These are phyloP conservation scores for Viola pubescens DNA, from an alignment of 441 rosid species.

Conservation along the genomic window DNA sequence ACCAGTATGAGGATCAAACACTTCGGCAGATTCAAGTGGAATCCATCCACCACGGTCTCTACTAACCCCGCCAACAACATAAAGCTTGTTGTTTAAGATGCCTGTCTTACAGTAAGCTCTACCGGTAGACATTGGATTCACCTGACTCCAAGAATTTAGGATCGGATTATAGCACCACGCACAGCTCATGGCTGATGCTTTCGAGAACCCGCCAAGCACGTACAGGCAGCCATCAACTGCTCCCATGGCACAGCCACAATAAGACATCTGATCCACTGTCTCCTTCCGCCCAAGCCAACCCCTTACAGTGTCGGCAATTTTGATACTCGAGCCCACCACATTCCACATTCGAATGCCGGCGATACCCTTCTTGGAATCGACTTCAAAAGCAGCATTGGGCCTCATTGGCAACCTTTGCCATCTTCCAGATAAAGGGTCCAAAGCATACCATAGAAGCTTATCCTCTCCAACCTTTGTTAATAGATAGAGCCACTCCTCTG, in stretches of 20 bases:
- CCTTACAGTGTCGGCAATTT: conserved; percentile 52
- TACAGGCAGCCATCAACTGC: conserved; percentile 71
- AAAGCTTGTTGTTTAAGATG: conserved; percentile 59
- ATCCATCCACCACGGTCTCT: conserved; percentile 50
- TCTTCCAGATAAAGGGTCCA: conserved; percentile 64
- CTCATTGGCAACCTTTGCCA: conserved; percentile 83
- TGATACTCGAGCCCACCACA: conserved; percentile 39
- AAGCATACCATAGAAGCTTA: conserved; percentile 64
- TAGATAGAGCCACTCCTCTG: conserved; percentile 87
- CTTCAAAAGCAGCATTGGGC: conserved; percentile 46
- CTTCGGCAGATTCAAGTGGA: conserved; percentile 88
- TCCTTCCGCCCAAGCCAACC: conserved; percentile 64
- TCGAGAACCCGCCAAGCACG: conserved; percentile 70
- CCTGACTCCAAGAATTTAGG: conserved; percentile 61
- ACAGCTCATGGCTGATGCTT: conserved; percentile 47
- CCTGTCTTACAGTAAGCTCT: conserved; percentile 83
- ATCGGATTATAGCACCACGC: conserved; percentile 74
- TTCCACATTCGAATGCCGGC: conserved; percentile 42
- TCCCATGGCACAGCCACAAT: conserved; percentile 76
- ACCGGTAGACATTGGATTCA: conserved; percentile 53
- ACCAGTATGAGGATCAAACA: conserved; percentile 52
- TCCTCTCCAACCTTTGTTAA: conserved; percentile 60
- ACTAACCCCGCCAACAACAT: conserved; percentile 87
- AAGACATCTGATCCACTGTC: conserved; percentile 40
- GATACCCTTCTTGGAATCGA: conserved; percentile 38